Percentiles rank a stretch among this genome's conserved stretches.
phyloP scores from a whole-genome alignment of 495 filamentous ascomycete genomes.

The Pseudomonodictys pantanalensis region DNA sequence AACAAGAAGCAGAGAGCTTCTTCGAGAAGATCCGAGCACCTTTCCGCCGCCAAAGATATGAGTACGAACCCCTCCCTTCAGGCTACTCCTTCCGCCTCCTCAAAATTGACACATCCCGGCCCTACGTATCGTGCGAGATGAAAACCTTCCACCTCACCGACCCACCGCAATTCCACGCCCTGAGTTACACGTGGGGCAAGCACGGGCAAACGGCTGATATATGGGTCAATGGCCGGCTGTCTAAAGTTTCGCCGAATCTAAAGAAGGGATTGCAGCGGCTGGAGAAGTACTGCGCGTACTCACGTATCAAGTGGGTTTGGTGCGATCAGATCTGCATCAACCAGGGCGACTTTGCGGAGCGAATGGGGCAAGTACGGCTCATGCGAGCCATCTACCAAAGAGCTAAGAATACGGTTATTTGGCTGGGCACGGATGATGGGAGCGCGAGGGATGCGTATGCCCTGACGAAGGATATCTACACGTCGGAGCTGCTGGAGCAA shows the following conservation, averaged over 20 bases:
- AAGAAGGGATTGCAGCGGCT: not conserved
- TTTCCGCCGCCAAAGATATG: not conserved
- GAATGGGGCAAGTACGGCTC: slow-evolving; percentile 6
- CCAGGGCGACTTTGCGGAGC: not conserved
- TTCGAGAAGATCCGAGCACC: not conserved
- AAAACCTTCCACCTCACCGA: not conserved
- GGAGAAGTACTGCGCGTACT: not conserved
- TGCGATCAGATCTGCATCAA: slow-evolving; percentile 13
- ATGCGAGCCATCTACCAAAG: slow-evolving; percentile 34
- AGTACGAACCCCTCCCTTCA: not conserved
- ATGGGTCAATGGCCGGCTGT: not conserved
- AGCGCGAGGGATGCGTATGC: not conserved
- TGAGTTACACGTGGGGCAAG: slow-evolving; percentile 9
- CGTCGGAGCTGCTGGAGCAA: too few species aligned
- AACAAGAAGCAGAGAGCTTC: not conserved
- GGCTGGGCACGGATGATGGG: slow-evolving; percentile 26
- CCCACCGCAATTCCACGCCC: slow-evolving; percentile 1
- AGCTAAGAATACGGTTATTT: slow-evolving; percentile 23
- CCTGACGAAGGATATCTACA: not conserved
- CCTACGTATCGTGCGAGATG: not conserved
- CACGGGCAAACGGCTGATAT: not conserved
- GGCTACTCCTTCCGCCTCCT: slow-evolving; percentile 2
- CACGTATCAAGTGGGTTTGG: slow-evolving; percentile 2
- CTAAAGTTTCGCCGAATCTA: not conserved
- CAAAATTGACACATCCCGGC: not conserved